Conservation (phyloP, 139 green algal species). For the Chlamydomonas sp. region DNA sequence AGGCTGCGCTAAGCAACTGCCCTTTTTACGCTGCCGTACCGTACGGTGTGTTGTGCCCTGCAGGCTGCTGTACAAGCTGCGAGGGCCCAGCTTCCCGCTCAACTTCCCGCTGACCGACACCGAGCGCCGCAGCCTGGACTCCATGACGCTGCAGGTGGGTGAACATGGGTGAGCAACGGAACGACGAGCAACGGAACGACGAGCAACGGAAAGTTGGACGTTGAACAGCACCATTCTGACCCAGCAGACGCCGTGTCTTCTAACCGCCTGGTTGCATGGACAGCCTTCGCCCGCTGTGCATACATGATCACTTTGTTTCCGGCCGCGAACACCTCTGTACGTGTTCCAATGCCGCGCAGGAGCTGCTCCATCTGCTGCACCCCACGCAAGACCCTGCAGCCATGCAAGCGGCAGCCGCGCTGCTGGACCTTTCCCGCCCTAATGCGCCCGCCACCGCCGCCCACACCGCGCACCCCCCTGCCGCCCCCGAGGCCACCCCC, state of each 20-base stretch:
- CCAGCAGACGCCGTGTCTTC: too few species aligned
- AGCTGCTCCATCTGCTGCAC: constrained; percentile 28
- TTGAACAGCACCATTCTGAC: too few species aligned
- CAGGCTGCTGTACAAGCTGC: constrained; percentile 48
- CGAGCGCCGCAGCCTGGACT: not conserved
- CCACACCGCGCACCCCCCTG: too few species aligned
- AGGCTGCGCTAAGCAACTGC: too few species aligned
- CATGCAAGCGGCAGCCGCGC: not conserved
- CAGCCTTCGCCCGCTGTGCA: too few species aligned
- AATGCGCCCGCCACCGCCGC: not conserved
- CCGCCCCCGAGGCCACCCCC: too few species aligned
- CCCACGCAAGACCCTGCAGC: not conserved
- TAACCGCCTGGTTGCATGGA: too few species aligned
- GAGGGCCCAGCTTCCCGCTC: constrained; percentile 17
- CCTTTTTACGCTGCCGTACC: too few species aligned
- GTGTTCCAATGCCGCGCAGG: not conserved
- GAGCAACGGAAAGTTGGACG: too few species aligned
- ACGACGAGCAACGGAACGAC: not conserved
- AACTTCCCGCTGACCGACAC: constrained; percentile 21
- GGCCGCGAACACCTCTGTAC: too few species aligned
- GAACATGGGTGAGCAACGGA: not conserved
- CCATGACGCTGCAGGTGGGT: constrained; percentile 19
- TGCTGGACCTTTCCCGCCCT: constrained; percentile 10
- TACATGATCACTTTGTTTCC: too few species aligned
- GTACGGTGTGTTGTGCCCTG: not conserved